Evolutionary conservation across 345 rosid genomes (phyloP), one percentile per base, ranked within the genome.

Genomic region (Eucalyptus cloeziana): DNA sequence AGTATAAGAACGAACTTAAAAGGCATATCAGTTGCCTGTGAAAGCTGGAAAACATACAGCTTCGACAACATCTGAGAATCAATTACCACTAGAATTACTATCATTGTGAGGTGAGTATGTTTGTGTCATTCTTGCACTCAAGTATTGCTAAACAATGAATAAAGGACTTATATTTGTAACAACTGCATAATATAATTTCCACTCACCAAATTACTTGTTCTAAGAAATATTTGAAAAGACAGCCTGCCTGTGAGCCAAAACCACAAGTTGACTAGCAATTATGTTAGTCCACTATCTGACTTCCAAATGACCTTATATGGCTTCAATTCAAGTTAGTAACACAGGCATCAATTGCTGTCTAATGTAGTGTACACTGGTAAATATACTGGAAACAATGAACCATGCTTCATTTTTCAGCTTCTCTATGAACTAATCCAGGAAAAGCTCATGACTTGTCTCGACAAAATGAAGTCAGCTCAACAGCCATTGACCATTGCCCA

Each of bases 401-500:
- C 45, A 10, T 37, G 47, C 47, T 76, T 37, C 83, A 76, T 13
- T 76, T 37, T 76, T 76, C 15, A 40, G 83, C 83, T 76, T 76
- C 47, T 76, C 83, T 76, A 76, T 13, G 22, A 76, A 76, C 83
- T 37, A 76, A 76, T 76, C 25, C 2, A 76, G 45, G 45, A 22
- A 76, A 37, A 37, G 45, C 83, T 71, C 81, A 19, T 71, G 81
- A 37, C 27, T 76, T 76, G 83, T 76, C 83, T 13, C 13, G 5
- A 76, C 83, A 44, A 76, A 76, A 44, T 76, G 47, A 40, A 47
- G 47, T 6, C 27, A 76, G 47, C 45, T 76, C 47, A 21, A 76
- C 83, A 76, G 47, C 62, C 51, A 95, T 96, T 90, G 91, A 37
- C 83, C 83, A 76, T 76, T 76, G 43, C 83, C 47, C 83, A 5